Base-by-base conservation (phyloP, 305 asterid genomes). In the Fraxinus albicans region DNA sequence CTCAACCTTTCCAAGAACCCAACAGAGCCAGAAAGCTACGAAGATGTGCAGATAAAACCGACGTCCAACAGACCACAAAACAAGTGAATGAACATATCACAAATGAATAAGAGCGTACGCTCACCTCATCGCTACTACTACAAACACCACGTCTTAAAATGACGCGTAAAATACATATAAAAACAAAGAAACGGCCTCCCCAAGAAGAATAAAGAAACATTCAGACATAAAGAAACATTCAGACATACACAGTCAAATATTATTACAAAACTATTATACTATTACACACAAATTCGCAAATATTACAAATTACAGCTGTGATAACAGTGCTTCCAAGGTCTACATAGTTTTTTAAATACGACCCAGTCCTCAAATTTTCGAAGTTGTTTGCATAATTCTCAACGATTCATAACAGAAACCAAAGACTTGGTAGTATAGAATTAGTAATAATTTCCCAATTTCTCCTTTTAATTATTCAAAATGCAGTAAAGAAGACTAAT, bases 181-280 rank as follows among this genome's bases (percentile, higher is more conserved):
- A 82, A 86, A 76, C 89, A 88, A 83, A 60, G 83, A 82, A 89
- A 84, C 84, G 87, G 88, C 92, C 88, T 79, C 63, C 81, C 88
- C 82, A 88, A 91, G 93, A 84, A 93, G 93, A 87, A 92, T 87
- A 84, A 84, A 84, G 94, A 91, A 89, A 89, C 90, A 80, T 89
- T 89, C 94, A 91, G 86, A 83, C 34, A 65, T 80, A 85, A 84
- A 84, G 94, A 91, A 89, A 89, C 90, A 80, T 89, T 89, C 94
- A 91, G 86, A 83, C 34, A 65, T 80, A 85, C 83, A 80, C 3
- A 70, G 77, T 79, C 80, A 77, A 73, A 47, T 36, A 60, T 77
- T 73, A 84, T 79, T 74, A 69, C 55, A 55, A 15, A 58, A 42
- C 36, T 67, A 81, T 3, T 67, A 23, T 3, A 27, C 34, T 25